Percentiles rank a stretch among this genome's conserved stretches.
Evolutionary conservation across 2,329 filamentous ascomycete species (phyloP).

Genomic region (Knufia petricola): DNA sequence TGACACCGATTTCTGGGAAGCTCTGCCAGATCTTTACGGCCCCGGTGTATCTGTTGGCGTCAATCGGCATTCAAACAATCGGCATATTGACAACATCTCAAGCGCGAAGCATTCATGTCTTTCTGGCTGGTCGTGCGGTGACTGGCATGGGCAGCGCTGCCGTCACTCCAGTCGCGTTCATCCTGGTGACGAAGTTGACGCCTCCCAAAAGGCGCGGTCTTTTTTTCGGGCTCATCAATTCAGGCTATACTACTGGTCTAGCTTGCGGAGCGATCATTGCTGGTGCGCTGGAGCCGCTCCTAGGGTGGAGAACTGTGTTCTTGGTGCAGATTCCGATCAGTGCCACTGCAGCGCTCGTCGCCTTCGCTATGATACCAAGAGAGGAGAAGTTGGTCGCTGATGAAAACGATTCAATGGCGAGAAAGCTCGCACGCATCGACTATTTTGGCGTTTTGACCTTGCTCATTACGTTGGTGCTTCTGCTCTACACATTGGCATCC

Average conservation of each 20-base stretch:
- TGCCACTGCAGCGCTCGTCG: constrained; percentile 49
- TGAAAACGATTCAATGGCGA: constrained; percentile 32
- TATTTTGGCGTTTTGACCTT: constrained; percentile 63
- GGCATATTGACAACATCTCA: constrained; percentile 58
- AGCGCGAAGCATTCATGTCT: constrained; percentile 50
- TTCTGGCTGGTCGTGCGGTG: constrained; percentile 59
- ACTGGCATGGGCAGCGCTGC: constrained; percentile 62
- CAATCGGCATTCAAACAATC: constrained; percentile 48
- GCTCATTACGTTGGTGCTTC: constrained; percentile 56
- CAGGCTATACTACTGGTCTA: constrained; percentile 61
- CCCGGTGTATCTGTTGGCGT: constrained; percentile 52
- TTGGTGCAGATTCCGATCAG: constrained; percentile 59
- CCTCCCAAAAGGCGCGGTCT: constrained; percentile 59
- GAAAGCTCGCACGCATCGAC: constrained; percentile 58
- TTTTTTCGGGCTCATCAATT: constrained; percentile 64
- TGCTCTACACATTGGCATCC: constrained; percentile 61
- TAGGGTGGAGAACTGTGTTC: constrained; percentile 69
- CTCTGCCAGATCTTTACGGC: constrained; percentile 62
- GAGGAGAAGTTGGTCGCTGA: constrained; percentile 24
- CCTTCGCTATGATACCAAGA: constrained; percentile 58
- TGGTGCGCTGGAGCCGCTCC: constrained; percentile 51
- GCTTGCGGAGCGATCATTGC: constrained; percentile 62
- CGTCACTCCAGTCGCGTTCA: constrained; percentile 62
- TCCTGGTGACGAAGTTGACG: constrained; percentile 66
- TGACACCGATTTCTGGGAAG: constrained; percentile 62